phyloP scores from a whole-genome alignment of 495 filamentous ascomycete genomes.

The Hypomontagnella monticulosa region DNA sequence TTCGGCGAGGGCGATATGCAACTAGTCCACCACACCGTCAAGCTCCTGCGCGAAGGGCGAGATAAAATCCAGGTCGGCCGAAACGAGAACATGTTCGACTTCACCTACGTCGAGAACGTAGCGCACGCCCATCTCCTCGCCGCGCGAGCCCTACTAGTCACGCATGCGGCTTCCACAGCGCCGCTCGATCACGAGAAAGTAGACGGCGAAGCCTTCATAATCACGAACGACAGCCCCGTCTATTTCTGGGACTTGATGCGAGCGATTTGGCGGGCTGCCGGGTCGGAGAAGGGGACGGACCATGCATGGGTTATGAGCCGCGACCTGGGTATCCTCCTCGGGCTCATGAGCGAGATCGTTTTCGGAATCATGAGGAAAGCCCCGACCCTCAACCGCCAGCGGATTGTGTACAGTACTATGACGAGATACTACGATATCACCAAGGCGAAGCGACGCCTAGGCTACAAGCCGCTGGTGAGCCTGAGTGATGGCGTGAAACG shows the following conservation, averaged over 20 bases:
- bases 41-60: conserved; percentile 69
- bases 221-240: conserved; percentile 90
- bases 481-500: conserved; percentile 78
- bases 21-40: conserved; percentile 68
- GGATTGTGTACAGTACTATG: conserved; percentile 82
- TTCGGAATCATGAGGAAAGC: conserved; percentile 74
- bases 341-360: conserved; percentile 73
- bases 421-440: conserved; percentile 83
- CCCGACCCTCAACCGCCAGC: conserved; percentile 76
- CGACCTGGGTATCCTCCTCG: conserved; percentile 70
- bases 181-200: conserved; percentile 80
- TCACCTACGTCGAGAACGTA: conserved; percentile 82
- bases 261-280: conserved; percentile 78
- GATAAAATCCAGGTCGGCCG: conserved; percentile 85
- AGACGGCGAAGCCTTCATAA: conserved; percentile 93
- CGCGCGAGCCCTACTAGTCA: conserved; percentile 74
- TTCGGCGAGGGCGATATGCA: conserved; percentile 89
- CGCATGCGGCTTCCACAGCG: conserved; percentile 61
- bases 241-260: conserved; percentile 97
- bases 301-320: conserved; percentile 75
- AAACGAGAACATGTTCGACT: conserved; percentile 90
- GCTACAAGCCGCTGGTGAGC: conserved; percentile 77
- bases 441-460: conserved; percentile 83
- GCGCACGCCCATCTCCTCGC: conserved; percentile 79
- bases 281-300: conserved; percentile 68